Base-by-base conservation (phyloP, 2,329 filamentous ascomycete genomes). In the Xylariales sp. region DNA sequence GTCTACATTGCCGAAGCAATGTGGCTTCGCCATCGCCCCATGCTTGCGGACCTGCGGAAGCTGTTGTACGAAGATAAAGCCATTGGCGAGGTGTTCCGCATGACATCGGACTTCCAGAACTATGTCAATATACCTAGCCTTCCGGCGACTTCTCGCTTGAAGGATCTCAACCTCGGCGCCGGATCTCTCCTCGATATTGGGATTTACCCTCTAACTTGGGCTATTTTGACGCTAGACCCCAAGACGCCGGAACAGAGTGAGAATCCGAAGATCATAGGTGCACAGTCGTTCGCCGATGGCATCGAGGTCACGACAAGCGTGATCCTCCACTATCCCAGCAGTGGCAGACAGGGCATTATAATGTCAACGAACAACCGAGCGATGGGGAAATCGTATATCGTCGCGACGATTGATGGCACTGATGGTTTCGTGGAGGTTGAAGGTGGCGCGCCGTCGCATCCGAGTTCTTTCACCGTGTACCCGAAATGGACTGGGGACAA, bases 1-100 rank as follows among this genome's bases (percentile, higher is more conserved):
- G 61, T 71, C 3, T 72, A 65, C 41, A 48, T 72, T 18, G 65
- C 67, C 55, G 69, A 72, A 48, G 69, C 67, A 9, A 64, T 71
- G 62, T 70, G 68, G 69, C 64, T 63, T 3, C 62, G 68, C 9
- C 65, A 65, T 52, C 65, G 59, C 14, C 65, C 69, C 0, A 47
- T 71, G 2, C 54, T 64, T 2, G 52, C 49, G 25, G 52, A 56
- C 5, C 43, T 71, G 0, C 57, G 58, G 32, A 51, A 53, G 9
- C 31, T 67, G 1, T 40, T 72, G 0, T 62, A 69, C 35, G 52
- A 62, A 14, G 62, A 71, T 4, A 63, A 62, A 32, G 55, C 48
- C 10, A 60, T 71, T 27, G 67, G 69, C 4, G 53, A 61, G 1
- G 54, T 70, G 1, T 54, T 57, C 11, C 59, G 66, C 0, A 59